Evolutionary conservation across 371 early-diverging fungal genomes (phyloP).

Genomic region (Zychaea mexicana): DNA sequence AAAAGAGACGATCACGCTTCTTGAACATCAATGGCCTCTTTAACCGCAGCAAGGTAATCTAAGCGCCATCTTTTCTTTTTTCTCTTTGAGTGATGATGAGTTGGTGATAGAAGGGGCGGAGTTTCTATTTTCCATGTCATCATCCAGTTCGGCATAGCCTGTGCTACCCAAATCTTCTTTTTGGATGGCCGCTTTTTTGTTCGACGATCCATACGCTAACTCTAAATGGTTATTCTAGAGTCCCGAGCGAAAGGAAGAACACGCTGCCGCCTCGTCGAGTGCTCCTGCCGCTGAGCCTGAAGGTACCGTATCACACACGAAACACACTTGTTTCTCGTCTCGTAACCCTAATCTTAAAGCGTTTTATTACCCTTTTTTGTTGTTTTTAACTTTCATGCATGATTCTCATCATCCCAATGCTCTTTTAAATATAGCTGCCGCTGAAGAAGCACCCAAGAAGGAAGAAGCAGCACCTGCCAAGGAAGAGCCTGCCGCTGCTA

Average conservation of each 20-base stretch:
- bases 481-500: slow-evolving; percentile 15
- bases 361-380: not conserved
- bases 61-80: slow-evolving; percentile 3
- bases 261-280: slow-evolving; percentile 4
- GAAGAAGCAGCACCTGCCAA: slow-evolving; percentile 9
- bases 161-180: not conserved
- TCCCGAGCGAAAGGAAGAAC: slow-evolving; percentile 5
- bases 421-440: no score
- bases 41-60: slow-evolving; percentile 27
- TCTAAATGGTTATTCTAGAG: not conserved
- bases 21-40: slow-evolving; percentile 17
- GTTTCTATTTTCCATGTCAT: slow-evolving; percentile 10
- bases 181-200: not conserved
- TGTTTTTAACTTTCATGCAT: no score
- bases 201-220: slow-evolving; percentile 1
- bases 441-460: not conserved
- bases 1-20: slow-evolving; percentile 27
- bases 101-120: not conserved
- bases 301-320: not conserved
- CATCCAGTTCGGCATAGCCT: slow-evolving; percentile 6
- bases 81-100: not conserved
- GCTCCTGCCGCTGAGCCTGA: slow-evolving; percentile 1
- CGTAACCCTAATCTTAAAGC: no score
- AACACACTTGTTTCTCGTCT: no score
- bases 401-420: no score